Percentiles rank a stretch among this genome's conserved stretches.
phyloP scores from a whole-genome alignment of 345 rosid species.

The Eucalyptus erythrocorys region DNA sequence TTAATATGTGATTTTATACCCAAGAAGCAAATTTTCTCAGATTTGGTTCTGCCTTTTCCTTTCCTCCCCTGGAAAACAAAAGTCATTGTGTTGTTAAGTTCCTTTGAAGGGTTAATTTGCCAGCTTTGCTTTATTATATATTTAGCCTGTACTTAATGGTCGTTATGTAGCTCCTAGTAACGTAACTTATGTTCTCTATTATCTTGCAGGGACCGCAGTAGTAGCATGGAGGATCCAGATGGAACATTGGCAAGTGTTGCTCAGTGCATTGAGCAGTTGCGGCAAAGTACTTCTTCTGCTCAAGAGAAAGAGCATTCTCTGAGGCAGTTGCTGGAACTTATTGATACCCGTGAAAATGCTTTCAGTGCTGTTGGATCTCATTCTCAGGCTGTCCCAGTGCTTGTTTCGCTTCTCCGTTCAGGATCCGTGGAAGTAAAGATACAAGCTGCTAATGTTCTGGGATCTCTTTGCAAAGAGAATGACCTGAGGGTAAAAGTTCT shows the following conservation, averaged over 20 bases:
- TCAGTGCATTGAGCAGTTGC: conserved; percentile 95
- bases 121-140: background rate
- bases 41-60: background rate
- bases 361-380: conserved; percentile 99
- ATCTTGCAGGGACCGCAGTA: conserved; percentile 71
- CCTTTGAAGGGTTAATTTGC: background rate
- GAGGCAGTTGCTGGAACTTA: conserved; percentile 89
- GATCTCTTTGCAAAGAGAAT: conserved; percentile 97
- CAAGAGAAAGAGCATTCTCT: conserved; percentile 87
- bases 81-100: background rate
- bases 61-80: background rate
- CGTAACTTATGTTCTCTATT: background rate
- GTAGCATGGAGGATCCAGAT: conserved; percentile 99
- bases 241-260: conserved; percentile 99
- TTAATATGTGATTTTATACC: background rate
- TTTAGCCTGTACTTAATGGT: background rate
- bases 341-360: conserved; percentile 88
- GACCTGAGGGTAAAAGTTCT: conserved; percentile 94
- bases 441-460: conserved; percentile 92
- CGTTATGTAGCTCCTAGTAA: background rate
- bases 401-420: conserved; percentile 98
- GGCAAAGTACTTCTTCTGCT: conserved; percentile 75
- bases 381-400: conserved; percentile 99
- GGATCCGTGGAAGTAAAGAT: conserved; percentile 91
- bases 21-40: background rate